Percentiles rank a stretch among this genome's conserved stretches.
phyloP scores from a whole-genome alignment of 2,329 filamentous ascomycete genomes.

The Drechmeria coniospora region DNA sequence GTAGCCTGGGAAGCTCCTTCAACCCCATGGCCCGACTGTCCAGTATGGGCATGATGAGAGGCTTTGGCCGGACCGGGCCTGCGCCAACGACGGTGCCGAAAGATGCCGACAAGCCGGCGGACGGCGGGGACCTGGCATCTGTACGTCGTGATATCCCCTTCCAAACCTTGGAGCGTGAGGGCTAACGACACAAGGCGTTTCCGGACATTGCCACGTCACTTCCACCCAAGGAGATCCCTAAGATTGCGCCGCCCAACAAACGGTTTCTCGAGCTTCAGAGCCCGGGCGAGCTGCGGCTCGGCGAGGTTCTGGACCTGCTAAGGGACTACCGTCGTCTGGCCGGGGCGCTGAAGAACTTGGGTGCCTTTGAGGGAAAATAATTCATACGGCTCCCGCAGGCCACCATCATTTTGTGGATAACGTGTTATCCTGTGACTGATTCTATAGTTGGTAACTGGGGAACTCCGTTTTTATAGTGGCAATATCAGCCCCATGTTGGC shows the following conservation, averaged over 20 bases:
- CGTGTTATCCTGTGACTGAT: too few species aligned
- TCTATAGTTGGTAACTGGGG: too few species aligned
- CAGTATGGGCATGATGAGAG: conserved; percentile 56
- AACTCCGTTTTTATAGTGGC: too few species aligned
- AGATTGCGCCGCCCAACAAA: conserved; percentile 51
- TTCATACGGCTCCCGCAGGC: too few species aligned
- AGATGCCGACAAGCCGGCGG: conserved; percentile 22
- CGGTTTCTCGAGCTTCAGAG: conserved; percentile 60
- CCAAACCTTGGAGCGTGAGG: conserved; percentile 1
- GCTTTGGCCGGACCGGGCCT: conserved; percentile 48
- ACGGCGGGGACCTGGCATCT: conserved; percentile 41
- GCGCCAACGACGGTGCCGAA: conserved; percentile 18
- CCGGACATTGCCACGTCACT: conserved; percentile 41
- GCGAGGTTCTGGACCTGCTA: conserved; percentile 58
- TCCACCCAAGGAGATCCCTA: conserved; percentile 37
- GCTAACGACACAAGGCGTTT: conserved; percentile 30
- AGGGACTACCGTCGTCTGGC: conserved; percentile 63
- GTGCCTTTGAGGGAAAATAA: conserved; percentile 36
- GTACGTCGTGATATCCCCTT: conserved; percentile 22
- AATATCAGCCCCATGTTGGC: too few species aligned
- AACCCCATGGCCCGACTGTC: conserved; percentile 72
- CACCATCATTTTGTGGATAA: too few species aligned
- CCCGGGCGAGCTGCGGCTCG: conserved; percentile 52
- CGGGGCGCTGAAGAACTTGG: conserved; percentile 44
- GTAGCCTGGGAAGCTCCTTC: conserved; percentile 62